A percentile compares a stretch with the other conserved stretches of the same genome.
phyloP scores from a whole-genome alignment of 345 rosid genomes.

The Anastatica hierochuntica region DNA sequence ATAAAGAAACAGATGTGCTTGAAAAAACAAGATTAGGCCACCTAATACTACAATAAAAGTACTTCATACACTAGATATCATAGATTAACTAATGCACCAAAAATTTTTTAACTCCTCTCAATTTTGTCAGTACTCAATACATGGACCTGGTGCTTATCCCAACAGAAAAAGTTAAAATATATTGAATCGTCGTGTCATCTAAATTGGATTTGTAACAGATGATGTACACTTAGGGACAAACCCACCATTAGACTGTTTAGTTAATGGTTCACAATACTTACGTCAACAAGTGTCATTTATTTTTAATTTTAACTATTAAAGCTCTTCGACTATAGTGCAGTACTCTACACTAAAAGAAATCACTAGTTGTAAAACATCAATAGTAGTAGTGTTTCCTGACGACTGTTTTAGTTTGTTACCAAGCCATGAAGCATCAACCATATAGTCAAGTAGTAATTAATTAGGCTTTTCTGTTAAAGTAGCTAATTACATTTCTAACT shows the following conservation, averaged over 20 bases:
- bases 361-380: neutral
- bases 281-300: constrained; percentile 9
- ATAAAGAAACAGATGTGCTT: constrained; percentile 2
- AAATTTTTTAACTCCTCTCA: neutral
- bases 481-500: too few relatives aligned
- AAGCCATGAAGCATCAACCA: neutral
- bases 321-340: neutral
- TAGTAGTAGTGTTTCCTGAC: constrained; percentile 10
- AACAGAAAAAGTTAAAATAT: constrained; percentile 1
- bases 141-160: constrained; percentile 23
- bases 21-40: constrained; percentile 21
- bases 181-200: constrained; percentile 21
- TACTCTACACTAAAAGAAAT: neutral
- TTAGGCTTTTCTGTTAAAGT: too few relatives aligned
- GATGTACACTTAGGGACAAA: constrained; percentile 19
- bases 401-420: neutral
- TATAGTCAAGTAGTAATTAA: neutral
- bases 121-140: constrained; percentile 1
- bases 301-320: neutral
- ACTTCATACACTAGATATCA: neutral
- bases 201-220: constrained; percentile 14
- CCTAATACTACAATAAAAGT: constrained; percentile 20
- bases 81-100: neutral
- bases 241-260: neutral
- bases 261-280: neutral